Evolutionary conservation across 371 early-diverging fungal species (phyloP).

Genomic region (Mortierella polycephala): DNA sequence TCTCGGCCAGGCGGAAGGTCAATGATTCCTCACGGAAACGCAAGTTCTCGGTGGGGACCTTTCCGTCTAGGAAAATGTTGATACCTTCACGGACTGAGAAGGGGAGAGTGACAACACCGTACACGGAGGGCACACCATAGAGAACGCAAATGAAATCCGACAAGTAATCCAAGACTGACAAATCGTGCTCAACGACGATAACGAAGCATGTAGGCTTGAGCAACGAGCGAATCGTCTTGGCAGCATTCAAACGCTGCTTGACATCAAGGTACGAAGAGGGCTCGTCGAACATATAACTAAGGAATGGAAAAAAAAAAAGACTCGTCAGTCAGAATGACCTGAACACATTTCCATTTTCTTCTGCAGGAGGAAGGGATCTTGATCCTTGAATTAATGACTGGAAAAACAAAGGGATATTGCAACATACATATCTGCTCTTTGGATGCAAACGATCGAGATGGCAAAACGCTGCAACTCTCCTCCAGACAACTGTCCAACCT

Average conservation of each 20-base stretch:
- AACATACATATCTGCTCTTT: slow-evolving; percentile 89
- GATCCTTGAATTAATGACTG: neutral
- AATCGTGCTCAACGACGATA: slow-evolving; percentile 99
- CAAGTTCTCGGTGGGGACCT: slow-evolving; percentile 99
- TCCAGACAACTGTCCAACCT: slow-evolving; percentile 95
- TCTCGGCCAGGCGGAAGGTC: slow-evolving; percentile 95
- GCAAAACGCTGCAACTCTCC: slow-evolving; percentile 99
- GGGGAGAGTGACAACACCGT: slow-evolving; percentile 99
- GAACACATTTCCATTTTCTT: too few species aligned
- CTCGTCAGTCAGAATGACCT: neutral
- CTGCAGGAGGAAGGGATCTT: neutral
- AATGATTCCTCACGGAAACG: slow-evolving; percentile 98
- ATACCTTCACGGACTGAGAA: slow-evolving; percentile 99
- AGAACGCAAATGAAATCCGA: slow-evolving; percentile 99
- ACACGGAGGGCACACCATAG: slow-evolving; percentile 98
- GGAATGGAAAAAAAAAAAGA: neutral
- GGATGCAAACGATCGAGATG: slow-evolving; percentile 92
- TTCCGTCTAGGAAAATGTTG: slow-evolving; percentile 99
- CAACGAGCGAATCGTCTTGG: slow-evolving; percentile 93
- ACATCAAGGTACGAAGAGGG: slow-evolving; percentile 99
- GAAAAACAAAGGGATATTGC: neutral
- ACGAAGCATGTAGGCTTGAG: slow-evolving; percentile 86
- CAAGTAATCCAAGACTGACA: slow-evolving; percentile 98
- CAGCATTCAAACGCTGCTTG: slow-evolving; percentile 99
- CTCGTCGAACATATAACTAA: slow-evolving; percentile 99